phyloP scores from a whole-genome alignment of 164 flowering plant species.

The Protea cynaroides region DNA sequence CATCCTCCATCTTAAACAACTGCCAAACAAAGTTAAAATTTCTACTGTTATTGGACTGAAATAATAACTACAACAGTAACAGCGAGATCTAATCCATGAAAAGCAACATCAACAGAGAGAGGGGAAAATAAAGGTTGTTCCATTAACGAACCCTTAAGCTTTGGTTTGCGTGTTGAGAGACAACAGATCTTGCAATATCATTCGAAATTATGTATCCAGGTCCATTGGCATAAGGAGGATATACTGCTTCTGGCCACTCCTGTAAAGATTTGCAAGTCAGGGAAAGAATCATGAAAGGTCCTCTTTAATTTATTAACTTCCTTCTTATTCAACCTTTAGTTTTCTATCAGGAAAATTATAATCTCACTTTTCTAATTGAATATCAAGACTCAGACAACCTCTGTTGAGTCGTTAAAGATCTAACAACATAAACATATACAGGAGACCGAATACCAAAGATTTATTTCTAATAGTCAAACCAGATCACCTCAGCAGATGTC shows the following conservation, averaged over 20 bases:
- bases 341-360: too few relatives aligned
- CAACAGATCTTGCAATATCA: constrained; percentile 52
- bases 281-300: background rate
- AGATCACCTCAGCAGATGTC: too few relatives aligned
- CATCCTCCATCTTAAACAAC: constrained; percentile 68
- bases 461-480: too few relatives aligned
- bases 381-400: too few relatives aligned
- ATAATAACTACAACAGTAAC: background rate
- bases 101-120: background rate
- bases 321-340: background rate
- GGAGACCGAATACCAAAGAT: too few relatives aligned
- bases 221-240: constrained; percentile 81
- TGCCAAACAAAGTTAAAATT: constrained; percentile 20
- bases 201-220: constrained; percentile 63
- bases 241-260: constrained; percentile 78
- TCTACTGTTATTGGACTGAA: constrained; percentile 7
- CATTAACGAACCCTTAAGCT: constrained; percentile 45
- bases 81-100: background rate
- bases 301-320: background rate
- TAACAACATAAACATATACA: too few relatives aligned
- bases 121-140: background rate
- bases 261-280: constrained; percentile 13
- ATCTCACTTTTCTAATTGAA: too few relatives aligned
- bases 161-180: constrained; percentile 39
- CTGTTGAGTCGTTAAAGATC: too few relatives aligned